These are phyloP conservation scores for Podila minutissima DNA, from an alignment of 192 early-diverging fungal species.

Conservation along the genomic window DNA sequence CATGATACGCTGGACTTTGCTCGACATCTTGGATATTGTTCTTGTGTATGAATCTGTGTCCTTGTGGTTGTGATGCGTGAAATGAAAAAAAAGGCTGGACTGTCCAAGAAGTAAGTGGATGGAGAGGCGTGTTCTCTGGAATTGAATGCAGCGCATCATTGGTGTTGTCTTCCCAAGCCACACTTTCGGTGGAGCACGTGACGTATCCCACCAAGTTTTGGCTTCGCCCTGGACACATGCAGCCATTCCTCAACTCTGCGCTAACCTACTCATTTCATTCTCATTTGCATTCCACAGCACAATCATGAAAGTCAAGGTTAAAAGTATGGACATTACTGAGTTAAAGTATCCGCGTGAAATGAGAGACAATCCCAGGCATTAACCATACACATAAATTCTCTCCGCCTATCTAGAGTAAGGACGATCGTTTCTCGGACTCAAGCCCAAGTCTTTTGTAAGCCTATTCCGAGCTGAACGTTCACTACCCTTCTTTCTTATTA, in stretches of 20 bases:
- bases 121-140: not conserved
- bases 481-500: not conserved
- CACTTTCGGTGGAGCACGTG: not conserved
- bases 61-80: not conserved
- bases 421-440: not conserved
- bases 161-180: constrained; percentile 1
- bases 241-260: not conserved
- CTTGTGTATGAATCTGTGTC: not conserved
- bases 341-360: not conserved
- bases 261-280: not conserved
- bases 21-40: constrained; percentile 55
- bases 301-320: constrained; percentile 40
- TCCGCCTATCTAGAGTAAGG: not conserved
- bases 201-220: not conserved
- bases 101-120: not conserved
- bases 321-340: constrained; percentile 13
- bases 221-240: not conserved
- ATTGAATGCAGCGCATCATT: not conserved
- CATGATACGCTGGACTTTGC: constrained; percentile 87
- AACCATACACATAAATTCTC: not conserved
- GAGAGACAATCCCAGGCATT: not conserved
- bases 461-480: not conserved
- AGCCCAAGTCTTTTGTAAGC: no score
- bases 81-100: not conserved
- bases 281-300: not conserved